Percentiles rank a stretch among this genome's conserved stretches.
Evolutionary conservation across 805 yeast genomes (phyloP).

Genomic region (Ogataea allantospora): DNA sequence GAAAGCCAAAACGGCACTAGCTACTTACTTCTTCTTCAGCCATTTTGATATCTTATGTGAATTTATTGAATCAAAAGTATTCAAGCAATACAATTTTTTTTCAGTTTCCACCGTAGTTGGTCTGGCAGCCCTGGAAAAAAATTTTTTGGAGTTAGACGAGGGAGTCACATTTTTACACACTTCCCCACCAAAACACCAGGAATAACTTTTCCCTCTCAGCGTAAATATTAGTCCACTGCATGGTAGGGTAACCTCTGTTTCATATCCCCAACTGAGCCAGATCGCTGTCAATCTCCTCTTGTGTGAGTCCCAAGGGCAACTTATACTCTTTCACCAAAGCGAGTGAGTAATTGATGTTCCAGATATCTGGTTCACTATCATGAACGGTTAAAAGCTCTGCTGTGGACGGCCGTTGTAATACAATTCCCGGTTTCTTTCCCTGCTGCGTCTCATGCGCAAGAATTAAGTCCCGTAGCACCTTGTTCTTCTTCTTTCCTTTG

Average conservation of each 20-base stretch:
- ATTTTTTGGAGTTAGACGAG: slow-evolving; percentile 9
- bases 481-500: slow-evolving; percentile 10
- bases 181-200: not conserved
- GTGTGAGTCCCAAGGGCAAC: slow-evolving; percentile 28
- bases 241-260: slow-evolving; percentile 12
- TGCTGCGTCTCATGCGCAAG: slow-evolving; percentile 9
- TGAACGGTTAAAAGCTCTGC: slow-evolving; percentile 8
- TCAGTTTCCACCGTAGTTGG: slow-evolving; percentile 16
- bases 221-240: slow-evolving; percentile 12
- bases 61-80: slow-evolving; percentile 16
- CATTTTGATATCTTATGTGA: slow-evolving; percentile 23
- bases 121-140: slow-evolving; percentile 15
- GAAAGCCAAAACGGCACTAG: not conserved
- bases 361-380: slow-evolving; percentile 5
- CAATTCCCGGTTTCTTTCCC: slow-evolving; percentile 3
- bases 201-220: not conserved
- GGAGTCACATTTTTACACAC: slow-evolving; percentile 4
- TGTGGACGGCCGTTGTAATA: slow-evolving; percentile 7
- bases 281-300: slow-evolving; percentile 31
- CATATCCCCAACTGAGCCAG: slow-evolving; percentile 12
- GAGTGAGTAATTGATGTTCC: slow-evolving; percentile 24
- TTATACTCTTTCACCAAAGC: slow-evolving; percentile 25
- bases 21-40: slow-evolving; percentile 39
- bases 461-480: slow-evolving; percentile 12
- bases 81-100: slow-evolving; percentile 18